Base-by-base conservation (phyloP, 2,329 filamentous ascomycete species). In the Rhynchosporium agropyri region DNA sequence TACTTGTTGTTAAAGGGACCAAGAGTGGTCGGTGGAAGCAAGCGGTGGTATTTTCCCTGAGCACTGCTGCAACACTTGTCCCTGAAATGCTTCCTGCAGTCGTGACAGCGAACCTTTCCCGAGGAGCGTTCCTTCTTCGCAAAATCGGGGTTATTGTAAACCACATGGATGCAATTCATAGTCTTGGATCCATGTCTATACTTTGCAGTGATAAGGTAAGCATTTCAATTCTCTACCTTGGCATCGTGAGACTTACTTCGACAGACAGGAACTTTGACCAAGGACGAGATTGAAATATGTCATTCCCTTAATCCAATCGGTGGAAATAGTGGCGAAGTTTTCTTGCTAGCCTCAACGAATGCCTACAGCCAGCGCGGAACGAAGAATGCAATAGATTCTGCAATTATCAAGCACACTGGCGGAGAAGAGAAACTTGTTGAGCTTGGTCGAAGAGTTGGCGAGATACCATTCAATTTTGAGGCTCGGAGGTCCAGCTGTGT, bases 401-500 rank as follows among this genome's bases (percentile, higher is more conserved):
- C 62, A 38, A 64, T 61, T n/a, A 31, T 64, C 15, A 57, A 36
- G 10, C 36, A 53, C 10, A 10, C 3, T 62, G 45, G 33, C 33
- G 15, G 33, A 42, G 40, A 43, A 26, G 50, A 64, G 26, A 58
- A 64, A 15, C 8, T 49, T 12, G 40, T 6, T 20, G 31, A 26
- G 9, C 12, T 53, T 15, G 50, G 50, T 2, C 38, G 12, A 5
- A 64, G 38, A 13, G 15, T 64, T 15, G 62, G 50, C 36, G 62
- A 64, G 45, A 61, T 64, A 45, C 62, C 62, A 5, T 64, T 64
- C 53, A 61, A 15, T n/a, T 64, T 61, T 36, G 58, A 64, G 51
- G 29, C 51, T 15, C 15, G 62, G 15, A 26, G 58, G 28, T 61
- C 62, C 20, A 64, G 62, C 26, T 64, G 62, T 36, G 50, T 64